Conservation (phyloP, 805 yeast genomes). For the Lipomyces yamadae region DNA sequence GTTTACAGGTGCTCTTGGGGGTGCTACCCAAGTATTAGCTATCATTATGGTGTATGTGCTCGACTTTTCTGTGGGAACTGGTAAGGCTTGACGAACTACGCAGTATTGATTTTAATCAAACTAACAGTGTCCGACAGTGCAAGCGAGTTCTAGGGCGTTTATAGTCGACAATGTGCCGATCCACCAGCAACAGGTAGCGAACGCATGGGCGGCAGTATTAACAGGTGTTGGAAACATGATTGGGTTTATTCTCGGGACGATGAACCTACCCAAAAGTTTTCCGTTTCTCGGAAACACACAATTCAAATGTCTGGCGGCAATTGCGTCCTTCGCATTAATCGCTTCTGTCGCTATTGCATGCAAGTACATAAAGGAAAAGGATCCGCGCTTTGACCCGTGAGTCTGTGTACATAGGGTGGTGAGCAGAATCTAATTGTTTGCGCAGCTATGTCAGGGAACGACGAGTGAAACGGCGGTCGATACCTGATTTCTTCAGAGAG, state of each 20-base stretch:
- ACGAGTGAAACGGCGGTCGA: slow-evolving; percentile 39
- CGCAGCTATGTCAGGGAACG: slow-evolving; percentile 16
- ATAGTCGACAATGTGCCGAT: slow-evolving; percentile 66
- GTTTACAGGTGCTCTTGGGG: slow-evolving; percentile 50
- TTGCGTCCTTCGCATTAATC: slow-evolving; percentile 52
- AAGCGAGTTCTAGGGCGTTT: slow-evolving; percentile 64
- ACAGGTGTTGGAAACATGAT: slow-evolving; percentile 63
- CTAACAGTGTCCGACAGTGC: slow-evolving; percentile 50
- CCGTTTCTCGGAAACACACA: slow-evolving; percentile 56
- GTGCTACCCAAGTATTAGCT: slow-evolving; percentile 52
- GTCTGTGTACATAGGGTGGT: neutral
- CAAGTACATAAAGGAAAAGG: slow-evolving; percentile 52
- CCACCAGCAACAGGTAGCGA: slow-evolving; percentile 60
- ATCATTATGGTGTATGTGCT: slow-evolving; percentile 57
- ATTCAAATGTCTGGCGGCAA: slow-evolving; percentile 55
- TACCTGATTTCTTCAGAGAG: slow-evolving; percentile 23
- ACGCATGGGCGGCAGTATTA: slow-evolving; percentile 71
- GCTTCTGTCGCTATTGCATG: slow-evolving; percentile 51
- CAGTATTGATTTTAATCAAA: neutral
- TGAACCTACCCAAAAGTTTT: slow-evolving; percentile 50
- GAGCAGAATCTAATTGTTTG: neutral
- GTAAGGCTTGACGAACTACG: slow-evolving; percentile 10
- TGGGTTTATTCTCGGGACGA: slow-evolving; percentile 60
- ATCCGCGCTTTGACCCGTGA: slow-evolving; percentile 52
- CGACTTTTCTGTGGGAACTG: slow-evolving; percentile 57